Evolutionary conservation across 768 basidiomycete genomes (phyloP).

Genomic region (Amanita thiersii): DNA sequence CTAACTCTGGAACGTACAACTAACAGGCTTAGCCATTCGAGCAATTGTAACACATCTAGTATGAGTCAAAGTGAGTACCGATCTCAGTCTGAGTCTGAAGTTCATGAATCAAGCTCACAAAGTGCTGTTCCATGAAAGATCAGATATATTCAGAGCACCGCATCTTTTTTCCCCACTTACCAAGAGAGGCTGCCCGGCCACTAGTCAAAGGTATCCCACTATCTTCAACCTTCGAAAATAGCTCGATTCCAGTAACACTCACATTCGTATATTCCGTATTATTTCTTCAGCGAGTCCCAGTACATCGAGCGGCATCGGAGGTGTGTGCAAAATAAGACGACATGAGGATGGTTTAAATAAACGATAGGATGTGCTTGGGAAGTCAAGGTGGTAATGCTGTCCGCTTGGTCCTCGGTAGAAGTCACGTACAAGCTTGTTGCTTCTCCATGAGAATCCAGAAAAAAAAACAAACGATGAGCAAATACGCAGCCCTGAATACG

Average conservation of each 20-base stretch:
- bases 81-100: neutral
- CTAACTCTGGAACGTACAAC: neutral
- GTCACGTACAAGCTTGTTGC: no score
- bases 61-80: neutral
- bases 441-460: no score
- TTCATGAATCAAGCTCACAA: neutral
- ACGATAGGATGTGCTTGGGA: no score
- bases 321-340: neutral
- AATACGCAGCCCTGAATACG: no score
- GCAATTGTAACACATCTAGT: slow-evolving; percentile 15
- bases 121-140: neutral
- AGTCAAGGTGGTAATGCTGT: no score
- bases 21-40: slow-evolving; percentile 19
- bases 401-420: no score
- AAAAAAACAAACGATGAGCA: no score
- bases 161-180: neutral
- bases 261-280: slow-evolving; percentile 1
- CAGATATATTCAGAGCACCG: neutral
- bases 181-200: neutral
- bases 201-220: neutral
- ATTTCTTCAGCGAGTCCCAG: neutral
- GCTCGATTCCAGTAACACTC: no score
- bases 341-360: no score
- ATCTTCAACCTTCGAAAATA: no score
- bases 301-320: neutral